Conservation (phyloP, 176 grass and related monocot genomes). For the Carex parvula region DNA sequence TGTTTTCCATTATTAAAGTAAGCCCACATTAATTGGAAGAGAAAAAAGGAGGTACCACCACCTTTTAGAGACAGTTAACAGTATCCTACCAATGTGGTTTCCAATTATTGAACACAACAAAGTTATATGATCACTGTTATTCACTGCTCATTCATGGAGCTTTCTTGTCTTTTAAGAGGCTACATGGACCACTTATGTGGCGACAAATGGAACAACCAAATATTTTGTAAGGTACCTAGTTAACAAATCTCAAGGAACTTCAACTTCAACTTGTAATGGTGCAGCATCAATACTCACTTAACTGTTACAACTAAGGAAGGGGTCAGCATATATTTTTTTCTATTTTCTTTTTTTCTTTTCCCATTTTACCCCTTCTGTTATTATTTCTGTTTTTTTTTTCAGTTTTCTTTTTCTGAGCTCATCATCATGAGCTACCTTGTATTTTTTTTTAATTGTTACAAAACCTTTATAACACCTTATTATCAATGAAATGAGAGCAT, state of each 20-base stretch:
- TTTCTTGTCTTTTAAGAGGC: neutral
- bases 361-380: too few species aligned
- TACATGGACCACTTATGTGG: neutral
- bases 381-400: too few species aligned
- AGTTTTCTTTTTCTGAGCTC: too few species aligned
- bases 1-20: slow-evolving; percentile 19
- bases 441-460: too few species aligned
- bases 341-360: too few species aligned
- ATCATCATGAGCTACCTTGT: too few species aligned
- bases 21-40: slow-evolving; percentile 26
- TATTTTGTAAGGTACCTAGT: slow-evolving; percentile 7
- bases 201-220: neutral
- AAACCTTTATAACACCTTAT: too few species aligned
- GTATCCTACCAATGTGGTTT: slow-evolving; percentile 23
- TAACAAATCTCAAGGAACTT: neutral
- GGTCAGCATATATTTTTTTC: too few species aligned
- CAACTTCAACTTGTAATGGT: too few species aligned
- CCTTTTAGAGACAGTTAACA: slow-evolving; percentile 25
- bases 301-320: too few species aligned
- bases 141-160: slow-evolving; percentile 10
- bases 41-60: neutral
- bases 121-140: neutral
- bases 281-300: too few species aligned
- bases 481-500: too few species aligned
- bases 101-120: neutral